These are phyloP conservation scores for Venturia nashicola DNA, from an alignment of 2,329 filamentous ascomycete genomes.

Conservation along the genomic window DNA sequence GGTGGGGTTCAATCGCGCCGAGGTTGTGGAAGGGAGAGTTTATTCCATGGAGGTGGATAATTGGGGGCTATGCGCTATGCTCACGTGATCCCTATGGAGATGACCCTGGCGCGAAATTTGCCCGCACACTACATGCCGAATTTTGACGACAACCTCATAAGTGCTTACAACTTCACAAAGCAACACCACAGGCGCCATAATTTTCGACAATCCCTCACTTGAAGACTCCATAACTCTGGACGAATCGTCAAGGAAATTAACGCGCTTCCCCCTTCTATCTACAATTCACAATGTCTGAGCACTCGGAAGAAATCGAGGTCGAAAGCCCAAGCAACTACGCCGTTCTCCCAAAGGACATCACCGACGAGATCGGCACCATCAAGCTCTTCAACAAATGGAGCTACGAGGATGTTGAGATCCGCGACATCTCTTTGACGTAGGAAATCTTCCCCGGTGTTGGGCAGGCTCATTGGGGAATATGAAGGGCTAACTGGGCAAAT, in stretches of 20 bases:
- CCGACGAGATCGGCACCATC: conserved; percentile 76
- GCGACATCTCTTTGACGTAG: conserved; percentile 99
- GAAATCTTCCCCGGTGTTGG: conserved; percentile 20
- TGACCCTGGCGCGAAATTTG: no score
- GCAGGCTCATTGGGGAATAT: conserved; percentile 1
- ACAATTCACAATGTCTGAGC: conserved; percentile 64
- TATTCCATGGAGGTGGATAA: no score
- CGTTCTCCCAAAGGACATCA: conserved; percentile 87
- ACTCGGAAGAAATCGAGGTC: conserved; percentile 70
- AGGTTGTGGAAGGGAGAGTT: background rate
- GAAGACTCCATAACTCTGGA: conserved; percentile 11
- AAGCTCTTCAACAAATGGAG: conserved; percentile 98
- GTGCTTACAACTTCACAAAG: no score
- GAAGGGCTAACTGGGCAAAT: background rate
- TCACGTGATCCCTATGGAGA: no score
- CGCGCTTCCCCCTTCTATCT: conserved; percentile 6
- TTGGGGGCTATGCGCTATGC: no score
- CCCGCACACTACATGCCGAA: no score
- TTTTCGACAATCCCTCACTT: conserved; percentile 12
- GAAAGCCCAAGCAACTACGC: conserved; percentile 62
- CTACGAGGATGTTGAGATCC: conserved; percentile 99
- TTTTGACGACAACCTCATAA: no score
- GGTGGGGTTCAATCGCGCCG: background rate
- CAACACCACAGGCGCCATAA: background rate
- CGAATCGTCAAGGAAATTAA: conserved; percentile 12